Evolutionary conservation across 768 basidiomycete genomes (phyloP), one percentile per base, ranked within the genome.

Genomic region (Serendipita vermifera): DNA sequence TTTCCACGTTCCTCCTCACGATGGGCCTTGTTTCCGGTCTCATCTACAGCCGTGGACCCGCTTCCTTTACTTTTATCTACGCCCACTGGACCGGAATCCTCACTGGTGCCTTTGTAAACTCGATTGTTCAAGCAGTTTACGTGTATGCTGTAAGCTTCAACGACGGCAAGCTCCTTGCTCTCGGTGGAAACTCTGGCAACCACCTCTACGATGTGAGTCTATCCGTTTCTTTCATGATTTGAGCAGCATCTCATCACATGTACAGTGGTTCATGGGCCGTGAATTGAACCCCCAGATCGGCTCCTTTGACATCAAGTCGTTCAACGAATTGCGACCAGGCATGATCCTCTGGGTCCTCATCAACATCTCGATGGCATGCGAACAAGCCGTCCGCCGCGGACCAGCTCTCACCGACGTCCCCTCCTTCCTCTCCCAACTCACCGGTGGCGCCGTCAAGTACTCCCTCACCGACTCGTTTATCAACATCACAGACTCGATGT

Each of bases 401-500:
- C 82, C 71, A 5, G 66, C 77, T 29, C 67, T 83, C 62, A 61
- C 64, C 24, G 71, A 75, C 14, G 72, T 85, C 60, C n/a, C n/a
- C n/a, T n/a, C n/a, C n/a, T n/a, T n/a, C n/a, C n/a, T n/a, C n/a
- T n/a, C n/a, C n/a, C n/a, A n/a, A n/a, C n/a, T n/a, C n/a, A n/a
- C n/a, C n/a, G n/a, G n/a, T n/a, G n/a, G n/a, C n/a, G n/a, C n/a
- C n/a, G n/a, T n/a, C n/a, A n/a, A n/a, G n/a, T n/a, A n/a, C n/a
- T 55, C 62, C 22, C 38, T 41, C 35, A 64, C 64, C 1, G 53
- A 62, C 33, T 31, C 73, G 26, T n/a, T n/a, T n/a, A n/a, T n/a
- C n/a, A n/a, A n/a, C n/a, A n/a, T n/a, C n/a, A 91, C 91, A 1
- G 93, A 96, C 70, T 89, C 88, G 24, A 87, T 98, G 87, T 82